Conservation (phyloP, 805 yeast species). For the Saccharomyces kudriavzevii region DNA sequence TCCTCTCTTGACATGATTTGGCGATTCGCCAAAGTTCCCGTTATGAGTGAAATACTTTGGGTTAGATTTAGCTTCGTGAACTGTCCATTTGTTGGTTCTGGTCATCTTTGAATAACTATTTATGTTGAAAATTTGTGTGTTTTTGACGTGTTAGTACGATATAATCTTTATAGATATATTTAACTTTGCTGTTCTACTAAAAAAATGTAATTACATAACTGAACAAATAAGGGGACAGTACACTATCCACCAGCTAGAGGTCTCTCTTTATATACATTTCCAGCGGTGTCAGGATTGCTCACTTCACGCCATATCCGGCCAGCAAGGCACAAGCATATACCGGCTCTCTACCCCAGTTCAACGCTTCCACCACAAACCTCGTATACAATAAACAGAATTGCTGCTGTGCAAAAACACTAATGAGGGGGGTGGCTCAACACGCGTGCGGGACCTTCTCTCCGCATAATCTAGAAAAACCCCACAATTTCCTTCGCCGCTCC, state of each 20-base stretch:
- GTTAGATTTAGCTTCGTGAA: conserved; percentile 49
- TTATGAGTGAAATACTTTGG: conserved; percentile 74
- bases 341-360: background rate
- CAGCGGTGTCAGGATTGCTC: background rate
- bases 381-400: background rate
- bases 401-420: background rate
- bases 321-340: background rate
- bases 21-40: conserved; percentile 61
- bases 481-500: background rate
- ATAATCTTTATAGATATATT: background rate
- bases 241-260: background rate
- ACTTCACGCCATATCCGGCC: background rate
- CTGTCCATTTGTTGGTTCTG: conserved; percentile 71
- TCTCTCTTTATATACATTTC: background rate
- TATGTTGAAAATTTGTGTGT: background rate
- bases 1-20: conserved; percentile 68
- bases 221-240: background rate
- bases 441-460: background rate
- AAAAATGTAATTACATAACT: background rate
- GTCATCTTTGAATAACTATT: conserved; percentile 41
- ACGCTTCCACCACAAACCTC: background rate
- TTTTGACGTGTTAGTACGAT: background rate
- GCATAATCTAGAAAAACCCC: background rate
- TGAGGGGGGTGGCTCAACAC: background rate
- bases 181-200: background rate